Evolutionary conservation across 2,329 filamentous ascomycete species (phyloP), one percentile per base, ranked within the genome.

Genomic region (Podosphaera fusca): DNA sequence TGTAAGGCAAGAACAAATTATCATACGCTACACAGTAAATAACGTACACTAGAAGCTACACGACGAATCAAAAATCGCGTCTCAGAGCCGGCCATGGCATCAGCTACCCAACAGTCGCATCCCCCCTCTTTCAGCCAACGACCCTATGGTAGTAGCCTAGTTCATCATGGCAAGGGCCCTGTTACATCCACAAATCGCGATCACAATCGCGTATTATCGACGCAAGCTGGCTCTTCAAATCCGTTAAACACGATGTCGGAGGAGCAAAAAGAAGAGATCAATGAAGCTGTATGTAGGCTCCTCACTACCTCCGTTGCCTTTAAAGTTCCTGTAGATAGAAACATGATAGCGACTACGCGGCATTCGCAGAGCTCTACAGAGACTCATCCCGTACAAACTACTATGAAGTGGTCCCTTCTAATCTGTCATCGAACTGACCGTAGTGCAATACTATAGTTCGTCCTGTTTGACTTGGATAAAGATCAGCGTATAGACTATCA

Each of bases 401-500:
- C 52, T n/a, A 10, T 8, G 2, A 34, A 52, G 12, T 31, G 38
- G 33, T 30, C 30, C 34, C 6, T 40, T n/a, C 54, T 33, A 46
- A 55, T 42, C 34, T 33, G 36, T 36, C 30, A 47, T 33, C 45
- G n/a, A 21, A 45, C 42, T 38, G 35, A 38, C 35, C 35, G 35
- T 38, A 38, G 35, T 38, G 35, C 5, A 10, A 38, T 38, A 38
- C 9, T 38, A 47, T 62, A 94, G 85, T 96, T 96, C 71, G 82
- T 83, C 60, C 81, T 96, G 62, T 96, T 98, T 75, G 92, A 96
- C 69, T 84, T 95, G 66, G 90, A 96, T 75, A 90, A 94, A 69
- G 89, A 96, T 72, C 79, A 82, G 52, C 82, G 85, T 70, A 87
- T 98, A 67, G 90, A 96, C 73, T 96, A 95, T 74, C 92, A 96